phyloP scores from a whole-genome alignment of 2,329 filamentous ascomycete species.

The Sclerotinia minor region DNA sequence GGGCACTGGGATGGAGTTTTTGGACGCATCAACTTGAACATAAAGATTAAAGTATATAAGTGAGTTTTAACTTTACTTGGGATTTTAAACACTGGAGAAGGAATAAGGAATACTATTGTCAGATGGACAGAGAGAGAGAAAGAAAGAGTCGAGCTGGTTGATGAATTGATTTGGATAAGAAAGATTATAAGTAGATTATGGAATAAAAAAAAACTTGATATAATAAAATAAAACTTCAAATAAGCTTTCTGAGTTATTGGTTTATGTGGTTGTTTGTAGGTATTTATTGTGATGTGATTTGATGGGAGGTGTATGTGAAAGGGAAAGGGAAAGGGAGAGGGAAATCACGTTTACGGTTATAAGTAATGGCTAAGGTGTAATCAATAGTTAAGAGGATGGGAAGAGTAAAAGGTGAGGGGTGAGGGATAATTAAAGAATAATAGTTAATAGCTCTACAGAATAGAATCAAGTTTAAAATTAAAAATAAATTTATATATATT shows the following conservation, averaged over 20 bases:
- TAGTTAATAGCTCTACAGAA: too few relatives aligned
- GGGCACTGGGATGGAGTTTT: conserved; percentile 14
- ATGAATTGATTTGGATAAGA: neutral
- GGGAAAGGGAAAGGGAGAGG: too few relatives aligned
- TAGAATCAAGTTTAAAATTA: too few relatives aligned
- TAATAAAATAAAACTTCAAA: neutral
- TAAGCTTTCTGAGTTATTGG: neutral
- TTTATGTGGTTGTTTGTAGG: neutral
- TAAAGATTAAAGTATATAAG: neutral
- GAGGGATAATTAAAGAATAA: too few relatives aligned
- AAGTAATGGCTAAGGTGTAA: too few relatives aligned
- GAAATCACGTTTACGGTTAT: too few relatives aligned
- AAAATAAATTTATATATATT: too few relatives aligned
- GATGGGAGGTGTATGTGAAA: too few relatives aligned
- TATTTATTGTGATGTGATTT: neutral
- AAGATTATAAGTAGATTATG: conserved; percentile 8
- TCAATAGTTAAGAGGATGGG: too few relatives aligned
- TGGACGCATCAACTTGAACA: neutral
- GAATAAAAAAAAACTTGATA: too few relatives aligned
- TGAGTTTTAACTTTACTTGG: neutral
- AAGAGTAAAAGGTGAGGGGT: too few relatives aligned
- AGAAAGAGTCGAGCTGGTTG: neutral
- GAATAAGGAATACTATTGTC: too few relatives aligned
- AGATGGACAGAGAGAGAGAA: neutral
- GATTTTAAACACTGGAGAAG: neutral